Conservation (phyloP, 768 basidiomycete species). For the Mycena venus region DNA sequence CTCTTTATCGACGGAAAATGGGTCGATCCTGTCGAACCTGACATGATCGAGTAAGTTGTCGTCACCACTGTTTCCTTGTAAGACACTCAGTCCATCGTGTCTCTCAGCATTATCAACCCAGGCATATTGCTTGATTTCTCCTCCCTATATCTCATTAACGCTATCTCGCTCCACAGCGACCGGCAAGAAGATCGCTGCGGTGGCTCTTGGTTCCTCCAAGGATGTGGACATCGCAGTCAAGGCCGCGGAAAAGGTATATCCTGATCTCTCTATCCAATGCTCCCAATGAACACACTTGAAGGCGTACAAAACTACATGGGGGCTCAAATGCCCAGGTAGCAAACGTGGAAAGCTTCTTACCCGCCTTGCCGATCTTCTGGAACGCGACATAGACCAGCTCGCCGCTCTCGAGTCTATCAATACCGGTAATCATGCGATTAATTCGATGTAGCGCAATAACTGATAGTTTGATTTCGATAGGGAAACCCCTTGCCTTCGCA, state of each 20-base stretch:
- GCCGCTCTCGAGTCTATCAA: conserved; percentile 66
- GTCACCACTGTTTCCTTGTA: not conserved
- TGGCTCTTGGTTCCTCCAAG: conserved; percentile 63
- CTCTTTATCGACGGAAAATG: conserved; percentile 74
- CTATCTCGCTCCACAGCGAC: not conserved
- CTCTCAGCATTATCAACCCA: conserved; percentile 32
- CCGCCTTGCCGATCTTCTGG: conserved; percentile 67
- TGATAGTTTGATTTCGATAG: conserved; percentile 22
- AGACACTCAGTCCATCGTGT: not conserved
- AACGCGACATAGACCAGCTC: conserved; percentile 60
- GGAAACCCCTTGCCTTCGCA: conserved; percentile 43
- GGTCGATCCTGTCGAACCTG: conserved; percentile 55
- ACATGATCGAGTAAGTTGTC: conserved; percentile 67
- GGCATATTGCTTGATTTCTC: not conserved
- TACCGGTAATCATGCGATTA: conserved; percentile 45
- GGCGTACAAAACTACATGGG: conserved; percentile 60
- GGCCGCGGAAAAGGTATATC: conserved; percentile 53
- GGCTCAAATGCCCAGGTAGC: conserved; percentile 55
- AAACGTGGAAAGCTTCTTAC: conserved; percentile 56
- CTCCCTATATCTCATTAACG: not conserved
- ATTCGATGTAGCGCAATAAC: not conserved
- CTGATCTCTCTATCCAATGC: not conserved
- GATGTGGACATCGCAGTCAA: conserved; percentile 78
- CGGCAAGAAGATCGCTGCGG: conserved; percentile 57
- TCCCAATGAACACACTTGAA: not conserved